Evolutionary conservation across 805 yeast species (phyloP), one percentile per base, ranked within the genome.

Genomic region (Candida odintsovae): DNA sequence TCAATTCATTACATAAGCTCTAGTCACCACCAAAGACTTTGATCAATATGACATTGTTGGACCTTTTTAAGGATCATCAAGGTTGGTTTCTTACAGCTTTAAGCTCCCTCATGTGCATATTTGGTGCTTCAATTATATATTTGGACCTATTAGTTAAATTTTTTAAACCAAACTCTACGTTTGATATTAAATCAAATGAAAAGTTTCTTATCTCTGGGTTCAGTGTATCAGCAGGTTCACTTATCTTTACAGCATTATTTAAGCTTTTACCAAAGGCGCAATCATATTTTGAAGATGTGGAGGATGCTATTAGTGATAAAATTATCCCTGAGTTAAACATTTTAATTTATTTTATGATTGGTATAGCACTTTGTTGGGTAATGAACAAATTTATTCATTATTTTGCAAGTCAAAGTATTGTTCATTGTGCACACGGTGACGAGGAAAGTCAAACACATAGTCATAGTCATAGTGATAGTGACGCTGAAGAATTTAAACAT

Each of bases 221-320:
- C 25, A 77, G 94, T 0, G 65, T 90, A 42, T 81, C 90, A 52
- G 72, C 92, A 0, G 98, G 99, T 0, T 87, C 95, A 22, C 73
- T 92, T 63, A 48, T 83, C 2, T 79, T 90, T 57, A 89, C 97
- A 0, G 78, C 96, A 0, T 66, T 92, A 42, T 85, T 79, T 67
- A 77, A 82, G 50, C 70, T 92, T 43, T 66, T 90, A n/a, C 97
- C 97, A 0, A 82, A 79, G 50, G 76, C 87, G 0, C 55, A 65
- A 36, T 57, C 60, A 1, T 80, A 83, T 55, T 67, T 83, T 31
- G 44, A 49, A 7, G 45, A 42, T 9, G 31, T 29, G 15, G 53
- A 52, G 2, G 46, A 38, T 38, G 46, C 50, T 6, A 54, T 56
- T 10, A 44, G 48, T 20, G 42, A 61, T 28, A 51, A 39, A 4